A percentile compares a stretch with the other conserved stretches of the same genome.
Evolutionary conservation across 306 rosid genomes (phyloP).

Genomic region (Vigna radiata): DNA sequence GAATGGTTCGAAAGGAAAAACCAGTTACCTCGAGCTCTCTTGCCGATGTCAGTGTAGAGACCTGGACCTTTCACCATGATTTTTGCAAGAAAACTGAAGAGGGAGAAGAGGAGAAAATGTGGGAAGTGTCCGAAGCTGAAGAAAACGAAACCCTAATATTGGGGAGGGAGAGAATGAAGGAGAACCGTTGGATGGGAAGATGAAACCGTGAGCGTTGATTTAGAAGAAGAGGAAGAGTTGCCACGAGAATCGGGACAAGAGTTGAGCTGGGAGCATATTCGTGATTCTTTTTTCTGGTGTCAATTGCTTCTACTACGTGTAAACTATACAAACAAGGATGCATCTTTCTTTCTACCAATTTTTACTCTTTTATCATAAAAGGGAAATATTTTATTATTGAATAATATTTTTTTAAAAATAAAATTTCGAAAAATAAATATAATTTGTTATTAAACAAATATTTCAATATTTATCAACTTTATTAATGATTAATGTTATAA

Average conservation of each 20-base stretch:
- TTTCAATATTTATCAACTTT: too few relatives aligned
- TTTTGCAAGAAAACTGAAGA: slow-evolving; percentile 48
- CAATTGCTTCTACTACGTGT: slow-evolving; percentile 6
- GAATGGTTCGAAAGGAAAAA: not conserved
- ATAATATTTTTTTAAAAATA: too few relatives aligned
- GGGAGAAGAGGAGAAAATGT: not conserved
- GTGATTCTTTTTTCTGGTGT: not conserved
- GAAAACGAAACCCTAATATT: slow-evolving; percentile 39
- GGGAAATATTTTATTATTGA: too few relatives aligned
- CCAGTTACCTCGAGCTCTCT: slow-evolving; percentile 79
- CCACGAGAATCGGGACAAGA: slow-evolving; percentile 39
- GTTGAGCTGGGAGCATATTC: slow-evolving; percentile 44
- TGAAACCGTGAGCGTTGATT: slow-evolving; percentile 53
- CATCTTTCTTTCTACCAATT: too few relatives aligned
- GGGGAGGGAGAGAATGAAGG: slow-evolving; percentile 17
- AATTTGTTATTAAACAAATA: too few relatives aligned
- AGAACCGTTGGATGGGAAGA: slow-evolving; percentile 48
- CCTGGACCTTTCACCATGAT: slow-evolving; percentile 97
- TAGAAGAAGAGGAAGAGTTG: slow-evolving; percentile 18
- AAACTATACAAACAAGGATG: not conserved
- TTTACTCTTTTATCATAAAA: too few relatives aligned
- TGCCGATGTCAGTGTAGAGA: slow-evolving; percentile 90
- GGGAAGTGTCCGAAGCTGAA: not conserved
- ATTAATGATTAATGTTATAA: too few relatives aligned
- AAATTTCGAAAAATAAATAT: too few relatives aligned